Conservation (phyloP, 495 filamentous ascomycete genomes). For the Oleoguttula mirabilis region DNA sequence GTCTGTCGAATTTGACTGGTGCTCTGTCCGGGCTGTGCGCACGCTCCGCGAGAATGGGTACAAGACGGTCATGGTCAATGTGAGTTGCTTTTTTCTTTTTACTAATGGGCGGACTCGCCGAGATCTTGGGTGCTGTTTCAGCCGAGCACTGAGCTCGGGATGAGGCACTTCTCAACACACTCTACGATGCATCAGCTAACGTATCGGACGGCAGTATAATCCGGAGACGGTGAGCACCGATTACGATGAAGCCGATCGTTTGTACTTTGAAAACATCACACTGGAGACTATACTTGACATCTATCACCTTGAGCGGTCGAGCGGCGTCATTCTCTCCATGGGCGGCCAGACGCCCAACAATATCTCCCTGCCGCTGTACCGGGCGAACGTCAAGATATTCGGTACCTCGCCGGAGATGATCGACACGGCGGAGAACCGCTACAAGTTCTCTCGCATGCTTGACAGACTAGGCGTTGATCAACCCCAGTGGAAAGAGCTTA, state of each 20-base stretch:
- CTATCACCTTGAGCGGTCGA: slow-evolving; percentile 77
- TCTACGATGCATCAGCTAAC: not conserved
- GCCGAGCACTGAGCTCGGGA: too few relatives aligned
- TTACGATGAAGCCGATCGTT: slow-evolving; percentile 87
- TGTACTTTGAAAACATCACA: slow-evolving; percentile 98
- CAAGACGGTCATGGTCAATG: slow-evolving; percentile 97
- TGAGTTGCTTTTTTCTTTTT: not conserved
- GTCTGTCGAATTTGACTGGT: slow-evolving; percentile 98
- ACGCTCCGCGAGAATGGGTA: slow-evolving; percentile 76
- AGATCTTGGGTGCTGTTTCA: too few relatives aligned
- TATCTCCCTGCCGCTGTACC: slow-evolving; percentile 80
- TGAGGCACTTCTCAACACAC: too few relatives aligned
- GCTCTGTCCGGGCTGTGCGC: slow-evolving; percentile 89
- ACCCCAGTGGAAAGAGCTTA: slow-evolving; percentile 94
- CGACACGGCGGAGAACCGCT: slow-evolving; percentile 91
- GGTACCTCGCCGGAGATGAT: slow-evolving; percentile 99
- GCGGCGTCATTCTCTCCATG: slow-evolving; percentile 94
- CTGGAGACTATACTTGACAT: slow-evolving; percentile 91
- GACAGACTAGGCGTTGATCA: slow-evolving; percentile 93
- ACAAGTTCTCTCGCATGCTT: slow-evolving; percentile 96
- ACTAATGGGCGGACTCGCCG: not conserved
- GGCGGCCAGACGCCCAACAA: slow-evolving; percentile 98
- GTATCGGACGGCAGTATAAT: slow-evolving; percentile 35
- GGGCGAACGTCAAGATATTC: slow-evolving; percentile 79
- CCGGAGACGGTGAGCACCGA: slow-evolving; percentile 92